These are phyloP conservation scores for Vitis cinerea DNA, from an alignment of 164 flowering plant genomes.

Conservation along the genomic window DNA sequence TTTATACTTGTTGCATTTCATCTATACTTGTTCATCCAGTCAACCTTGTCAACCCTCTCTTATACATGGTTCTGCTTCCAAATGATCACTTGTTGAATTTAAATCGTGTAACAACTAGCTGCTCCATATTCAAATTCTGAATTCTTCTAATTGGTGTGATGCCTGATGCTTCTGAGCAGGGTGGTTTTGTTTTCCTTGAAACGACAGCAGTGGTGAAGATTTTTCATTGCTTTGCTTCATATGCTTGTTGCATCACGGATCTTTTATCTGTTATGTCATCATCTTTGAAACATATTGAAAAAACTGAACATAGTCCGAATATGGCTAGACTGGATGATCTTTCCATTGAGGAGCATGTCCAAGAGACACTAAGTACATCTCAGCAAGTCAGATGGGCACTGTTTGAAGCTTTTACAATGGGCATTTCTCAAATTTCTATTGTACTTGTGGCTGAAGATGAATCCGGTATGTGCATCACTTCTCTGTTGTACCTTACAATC, in stretches of 20 bases:
- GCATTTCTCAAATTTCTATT: conserved; percentile 48
- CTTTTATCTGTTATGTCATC: conserved; percentile 27
- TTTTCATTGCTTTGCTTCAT: conserved; percentile 35
- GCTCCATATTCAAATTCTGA: conserved; percentile 6
- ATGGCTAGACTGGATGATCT: conserved; percentile 14
- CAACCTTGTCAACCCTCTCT: background rate
- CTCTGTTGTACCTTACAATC: conserved; percentile 1
- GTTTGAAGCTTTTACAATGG: conserved; percentile 37
- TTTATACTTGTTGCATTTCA: background rate
- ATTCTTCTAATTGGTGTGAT: conserved; percentile 15
- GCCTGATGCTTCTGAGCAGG: conserved; percentile 52
- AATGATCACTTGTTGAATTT: conserved; percentile 1
- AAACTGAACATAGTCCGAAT: conserved; percentile 20
- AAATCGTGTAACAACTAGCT: background rate
- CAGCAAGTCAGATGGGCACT: conserved; percentile 22
- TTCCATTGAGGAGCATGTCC: conserved; percentile 12
- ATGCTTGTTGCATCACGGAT: conserved; percentile 24
- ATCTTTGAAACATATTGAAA: conserved; percentile 19
- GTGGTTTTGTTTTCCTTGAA: conserved; percentile 69
- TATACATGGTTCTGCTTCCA: background rate
- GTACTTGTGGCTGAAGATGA: conserved; percentile 49
- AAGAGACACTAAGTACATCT: conserved; percentile 14
- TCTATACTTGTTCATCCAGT: background rate
- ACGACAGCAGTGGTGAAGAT: conserved; percentile 45
- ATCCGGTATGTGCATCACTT: conserved; percentile 43